phyloP scores from a whole-genome alignment of 2,329 filamentous ascomycete genomes.

The Cytospora paraplurivora region DNA sequence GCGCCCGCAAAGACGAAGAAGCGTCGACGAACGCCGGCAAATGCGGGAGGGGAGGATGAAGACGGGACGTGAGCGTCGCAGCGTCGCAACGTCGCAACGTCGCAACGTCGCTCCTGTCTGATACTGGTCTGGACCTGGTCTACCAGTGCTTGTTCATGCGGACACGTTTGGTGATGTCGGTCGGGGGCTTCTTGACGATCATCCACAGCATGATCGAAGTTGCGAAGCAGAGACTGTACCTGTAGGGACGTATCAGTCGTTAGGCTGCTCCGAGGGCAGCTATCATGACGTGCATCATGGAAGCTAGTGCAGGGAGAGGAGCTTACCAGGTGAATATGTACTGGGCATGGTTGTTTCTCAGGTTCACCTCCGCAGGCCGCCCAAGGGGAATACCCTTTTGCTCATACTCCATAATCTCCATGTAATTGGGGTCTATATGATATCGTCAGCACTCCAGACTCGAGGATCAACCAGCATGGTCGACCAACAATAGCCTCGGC shows the following conservation, averaged over 20 bases:
- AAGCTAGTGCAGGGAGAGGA: neutral
- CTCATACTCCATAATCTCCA: slow-evolving; percentile 74
- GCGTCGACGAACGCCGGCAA: slow-evolving; percentile 39
- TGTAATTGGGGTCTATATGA: slow-evolving; percentile 70
- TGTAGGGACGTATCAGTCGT: slow-evolving; percentile 41
- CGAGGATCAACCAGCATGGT: neutral
- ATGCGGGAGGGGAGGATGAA: slow-evolving; percentile 45
- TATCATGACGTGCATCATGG: slow-evolving; percentile 1
- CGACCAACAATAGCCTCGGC: neutral
- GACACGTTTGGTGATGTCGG: slow-evolving; percentile 71
- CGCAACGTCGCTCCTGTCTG: neutral
- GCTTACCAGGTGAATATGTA: slow-evolving; percentile 98
- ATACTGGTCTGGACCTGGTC: slow-evolving; percentile 28
- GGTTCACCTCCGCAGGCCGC: slow-evolving; percentile 82
- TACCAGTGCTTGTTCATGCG: slow-evolving; percentile 77
- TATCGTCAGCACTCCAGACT: slow-evolving; percentile 26
- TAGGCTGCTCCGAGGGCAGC: slow-evolving; percentile 1
- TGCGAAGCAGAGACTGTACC: slow-evolving; percentile 82
- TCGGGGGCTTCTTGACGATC: slow-evolving; percentile 84
- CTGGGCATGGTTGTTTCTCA: slow-evolving; percentile 95
- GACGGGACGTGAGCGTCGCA: slow-evolving; percentile 40
- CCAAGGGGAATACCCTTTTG: slow-evolving; percentile 87
- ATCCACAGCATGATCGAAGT: slow-evolving; percentile 97
- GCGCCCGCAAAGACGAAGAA: slow-evolving; percentile 48
- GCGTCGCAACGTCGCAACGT: slow-evolving; percentile 28